Conservation (phyloP, 176 grass and related monocot genomes). For the Musa itinerans region DNA sequence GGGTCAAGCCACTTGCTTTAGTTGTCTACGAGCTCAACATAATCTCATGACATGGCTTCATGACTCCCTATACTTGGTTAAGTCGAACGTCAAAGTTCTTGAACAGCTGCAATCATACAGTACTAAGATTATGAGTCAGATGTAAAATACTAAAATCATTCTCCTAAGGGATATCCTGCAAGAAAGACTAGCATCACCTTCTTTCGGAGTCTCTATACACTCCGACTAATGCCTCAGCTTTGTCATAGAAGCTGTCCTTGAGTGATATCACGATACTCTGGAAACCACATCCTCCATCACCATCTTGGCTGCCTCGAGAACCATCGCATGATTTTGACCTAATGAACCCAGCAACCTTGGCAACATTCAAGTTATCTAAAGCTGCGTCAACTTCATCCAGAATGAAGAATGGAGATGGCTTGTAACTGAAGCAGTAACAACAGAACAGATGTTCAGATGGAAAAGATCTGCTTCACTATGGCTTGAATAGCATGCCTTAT, state of each 20-base stretch:
- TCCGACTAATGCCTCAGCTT: constrained; percentile 94
- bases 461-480: neutral
- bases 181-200: constrained; percentile 35
- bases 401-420: constrained; percentile 98
- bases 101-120: constrained; percentile 62
- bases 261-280: constrained; percentile 98
- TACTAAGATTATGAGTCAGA: neutral
- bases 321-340: constrained; percentile 83
- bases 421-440: constrained; percentile 45
- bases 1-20: neutral
- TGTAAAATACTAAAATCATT: neutral
- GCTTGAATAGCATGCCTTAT: neutral
- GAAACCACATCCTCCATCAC: constrained; percentile 61
- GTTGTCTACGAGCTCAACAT: neutral
- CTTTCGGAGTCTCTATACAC: constrained; percentile 85
- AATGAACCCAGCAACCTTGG: constrained; percentile 95
- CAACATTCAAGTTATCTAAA: constrained; percentile 97
- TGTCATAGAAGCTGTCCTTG: constrained; percentile 98
- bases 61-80: constrained; percentile 78
- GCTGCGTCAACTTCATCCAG: constrained; percentile 98
- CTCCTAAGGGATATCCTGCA: neutral
- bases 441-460: neutral
- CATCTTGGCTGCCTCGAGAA: constrained; percentile 31
- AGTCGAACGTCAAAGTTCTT: constrained; percentile 87
- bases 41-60: constrained; percentile 20